These are phyloP conservation scores for Cryptococcus hybrid DNA, from an alignment of 1,284 basidiomycete species.

Conservation along the genomic window DNA sequence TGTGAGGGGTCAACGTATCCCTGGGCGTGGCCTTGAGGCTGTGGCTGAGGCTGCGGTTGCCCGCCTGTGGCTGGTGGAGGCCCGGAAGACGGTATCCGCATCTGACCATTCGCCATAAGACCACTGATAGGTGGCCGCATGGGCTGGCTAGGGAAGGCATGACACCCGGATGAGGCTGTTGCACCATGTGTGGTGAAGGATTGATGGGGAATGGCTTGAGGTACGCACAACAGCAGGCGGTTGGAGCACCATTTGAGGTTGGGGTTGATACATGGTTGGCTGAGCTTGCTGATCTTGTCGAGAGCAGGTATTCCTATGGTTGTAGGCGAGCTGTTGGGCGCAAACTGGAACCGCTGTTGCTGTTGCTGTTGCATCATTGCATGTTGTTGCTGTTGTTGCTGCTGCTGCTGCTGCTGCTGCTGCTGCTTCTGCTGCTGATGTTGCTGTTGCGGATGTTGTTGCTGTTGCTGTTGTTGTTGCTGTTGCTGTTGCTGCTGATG, in stretches of 20 bases:
- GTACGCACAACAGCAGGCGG: conserved; percentile 23
- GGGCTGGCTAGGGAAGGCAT: conserved; percentile 34
- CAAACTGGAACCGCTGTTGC: conserved; percentile 11
- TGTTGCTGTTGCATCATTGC: conserved; percentile 17
- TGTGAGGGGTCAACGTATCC: conserved; percentile 1
- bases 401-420: background rate
- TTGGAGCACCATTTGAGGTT: conserved; percentile 13
- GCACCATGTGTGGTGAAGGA: conserved; percentile 32
- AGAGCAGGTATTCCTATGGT: conserved; percentile 16
- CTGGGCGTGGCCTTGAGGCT: background rate
- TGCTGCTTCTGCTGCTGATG: background rate
- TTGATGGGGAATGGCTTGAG: conserved; percentile 27
- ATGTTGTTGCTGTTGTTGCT: conserved; percentile 21
- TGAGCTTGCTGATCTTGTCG: conserved; percentile 13
- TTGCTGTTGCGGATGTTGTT: too few species aligned
- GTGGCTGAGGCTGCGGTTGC: conserved; percentile 10
- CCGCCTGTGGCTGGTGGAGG: background rate
- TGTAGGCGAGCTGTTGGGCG: conserved; percentile 16
- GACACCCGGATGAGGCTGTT: conserved; percentile 23
- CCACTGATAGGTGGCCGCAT: conserved; percentile 37
- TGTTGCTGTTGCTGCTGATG: conserved; percentile 19
- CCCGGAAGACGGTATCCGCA: conserved; percentile 11
- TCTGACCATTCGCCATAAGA: conserved; percentile 28
- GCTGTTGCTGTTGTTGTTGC: too few species aligned
- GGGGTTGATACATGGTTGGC: conserved; percentile 25